phyloP scores from a whole-genome alignment of 257 asterid species.

The Mentha longifolia region DNA sequence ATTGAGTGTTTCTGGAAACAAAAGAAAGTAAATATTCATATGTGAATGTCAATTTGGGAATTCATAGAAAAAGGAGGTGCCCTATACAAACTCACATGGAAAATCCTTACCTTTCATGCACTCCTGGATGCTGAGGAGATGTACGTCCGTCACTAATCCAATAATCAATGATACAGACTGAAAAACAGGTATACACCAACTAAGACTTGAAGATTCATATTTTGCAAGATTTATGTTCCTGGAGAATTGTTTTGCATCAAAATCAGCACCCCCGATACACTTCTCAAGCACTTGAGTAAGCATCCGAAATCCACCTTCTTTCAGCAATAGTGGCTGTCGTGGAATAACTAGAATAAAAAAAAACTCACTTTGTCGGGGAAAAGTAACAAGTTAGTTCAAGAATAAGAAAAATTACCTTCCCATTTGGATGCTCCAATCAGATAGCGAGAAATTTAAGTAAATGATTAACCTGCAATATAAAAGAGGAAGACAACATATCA shows the following conservation, averaged over 20 bases:
- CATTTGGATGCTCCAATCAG: constrained; percentile 88
- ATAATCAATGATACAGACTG: constrained; percentile 67
- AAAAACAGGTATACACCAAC: constrained; percentile 75
- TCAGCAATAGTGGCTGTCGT: constrained; percentile 68
- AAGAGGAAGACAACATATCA: constrained; percentile 6
- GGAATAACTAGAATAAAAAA: constrained; percentile 33
- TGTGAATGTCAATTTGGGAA: constrained; percentile 24
- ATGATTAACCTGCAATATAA: constrained; percentile 61
- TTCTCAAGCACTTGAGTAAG: constrained; percentile 67
- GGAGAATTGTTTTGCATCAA: constrained; percentile 53
- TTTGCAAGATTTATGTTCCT: constrained; percentile 43
- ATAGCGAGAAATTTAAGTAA: constrained; percentile 71
- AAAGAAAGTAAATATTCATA: constrained; percentile 30
- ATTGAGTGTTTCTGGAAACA: constrained; percentile 53
- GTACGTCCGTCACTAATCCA: constrained; percentile 53
- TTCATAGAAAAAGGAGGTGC: constrained; percentile 22
- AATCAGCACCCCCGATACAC: constrained; percentile 57
- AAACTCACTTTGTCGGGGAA: constrained; percentile 24
- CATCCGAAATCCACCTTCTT: constrained; percentile 70
- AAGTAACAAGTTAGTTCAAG: constrained; percentile 16
- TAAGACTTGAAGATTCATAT: constrained; percentile 48
- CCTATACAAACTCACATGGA: constrained; percentile 18
- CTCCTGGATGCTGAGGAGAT: constrained; percentile 49
- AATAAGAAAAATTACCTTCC: constrained; percentile 61
- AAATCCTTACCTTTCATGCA: constrained; percentile 57